These are phyloP conservation scores for Physcomitrium patens DNA, from an alignment of 225 moss, liverwort and hornwort genomes.

Conservation along the genomic window DNA sequence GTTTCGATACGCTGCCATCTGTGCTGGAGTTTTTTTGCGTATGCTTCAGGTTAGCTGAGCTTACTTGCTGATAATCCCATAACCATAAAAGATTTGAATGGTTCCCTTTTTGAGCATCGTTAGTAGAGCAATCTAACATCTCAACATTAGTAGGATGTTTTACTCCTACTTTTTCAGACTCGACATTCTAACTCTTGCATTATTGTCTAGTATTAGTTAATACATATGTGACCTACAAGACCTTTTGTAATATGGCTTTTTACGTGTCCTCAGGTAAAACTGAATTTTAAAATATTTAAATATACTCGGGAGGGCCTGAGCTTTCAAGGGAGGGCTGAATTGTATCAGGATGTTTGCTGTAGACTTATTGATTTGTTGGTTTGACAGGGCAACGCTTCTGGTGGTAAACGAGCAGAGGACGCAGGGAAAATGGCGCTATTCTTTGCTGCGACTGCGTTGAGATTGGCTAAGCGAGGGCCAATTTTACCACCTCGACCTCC, in stretches of 20 bases:
- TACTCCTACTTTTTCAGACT: neutral
- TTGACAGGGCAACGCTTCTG: constrained; percentile 87
- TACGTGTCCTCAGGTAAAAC: constrained; percentile 8
- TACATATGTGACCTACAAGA: constrained; percentile 7
- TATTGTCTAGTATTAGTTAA: constrained; percentile 4
- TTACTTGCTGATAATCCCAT: constrained; percentile 23
- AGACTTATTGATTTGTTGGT: constrained; percentile 18
- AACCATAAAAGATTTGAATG: neutral
- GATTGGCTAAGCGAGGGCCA: constrained; percentile 52
- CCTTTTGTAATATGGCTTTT: neutral
- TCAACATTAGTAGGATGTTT: neutral
- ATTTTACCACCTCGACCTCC: constrained; percentile 41
- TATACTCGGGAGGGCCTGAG: constrained; percentile 3
- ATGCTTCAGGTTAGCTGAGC: constrained; percentile 80
- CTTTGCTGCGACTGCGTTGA: constrained; percentile 65
- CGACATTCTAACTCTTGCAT: neutral
- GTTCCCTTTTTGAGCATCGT: constrained; percentile 13
- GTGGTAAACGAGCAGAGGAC: constrained; percentile 55
- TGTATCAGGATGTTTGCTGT: constrained; percentile 6
- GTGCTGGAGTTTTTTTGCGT: constrained; percentile 86
- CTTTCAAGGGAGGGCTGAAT: neutral
- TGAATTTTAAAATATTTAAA: neutral
- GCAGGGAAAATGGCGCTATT: constrained; percentile 41
- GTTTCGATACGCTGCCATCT: constrained; percentile 85
- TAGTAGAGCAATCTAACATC: neutral